Evolutionary conservation across 768 basidiomycete species (phyloP).

Genomic region (Amanita exitialis): DNA sequence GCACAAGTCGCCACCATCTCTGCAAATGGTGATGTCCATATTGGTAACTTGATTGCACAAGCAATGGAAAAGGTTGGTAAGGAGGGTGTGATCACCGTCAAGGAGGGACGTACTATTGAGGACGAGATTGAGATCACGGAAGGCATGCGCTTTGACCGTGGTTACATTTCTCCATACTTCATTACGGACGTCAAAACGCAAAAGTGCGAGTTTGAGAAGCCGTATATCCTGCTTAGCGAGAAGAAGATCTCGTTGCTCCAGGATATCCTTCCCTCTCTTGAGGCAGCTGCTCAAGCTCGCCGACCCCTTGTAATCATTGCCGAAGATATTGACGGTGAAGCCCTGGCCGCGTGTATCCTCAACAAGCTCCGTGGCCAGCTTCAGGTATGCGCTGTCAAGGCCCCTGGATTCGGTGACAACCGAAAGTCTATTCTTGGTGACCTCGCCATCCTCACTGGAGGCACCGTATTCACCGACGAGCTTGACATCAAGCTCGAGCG

Average conservation of each 20-base stretch:
- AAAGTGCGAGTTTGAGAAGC: conserved; percentile 96
- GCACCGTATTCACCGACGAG: conserved; percentile 94
- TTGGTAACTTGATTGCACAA: conserved; percentile 92
- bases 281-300: conserved; percentile 66
- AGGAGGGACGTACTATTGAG: conserved; percentile 96
- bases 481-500: conserved; percentile 96
- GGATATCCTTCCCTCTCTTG: conserved; percentile 90
- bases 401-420: conserved; percentile 98
- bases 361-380: conserved; percentile 99
- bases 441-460: conserved; percentile 93
- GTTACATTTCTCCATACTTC: conserved; percentile 97
- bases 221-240: conserved; percentile 85
- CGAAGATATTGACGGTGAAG: conserved; percentile 97
- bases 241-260: conserved; percentile 96
- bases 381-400: conserved; percentile 90
- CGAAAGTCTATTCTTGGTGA: conserved; percentile 97
- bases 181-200: conserved; percentile 97
- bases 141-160: conserved; percentile 99
- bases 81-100: conserved; percentile 99
- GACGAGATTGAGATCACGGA: conserved; percentile 99
- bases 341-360: conserved; percentile 93
- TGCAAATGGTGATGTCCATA: conserved; percentile 71
- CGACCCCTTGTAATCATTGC: conserved; percentile 95
- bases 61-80: conserved; percentile 99
- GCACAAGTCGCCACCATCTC: conserved; percentile 98